Percentiles rank a stretch among this genome's conserved stretches.
These are phyloP conservation scores for Apiospora sp. DNA, from an alignment of 2,329 filamentous ascomycete genomes.

Conservation along the genomic window DNA sequence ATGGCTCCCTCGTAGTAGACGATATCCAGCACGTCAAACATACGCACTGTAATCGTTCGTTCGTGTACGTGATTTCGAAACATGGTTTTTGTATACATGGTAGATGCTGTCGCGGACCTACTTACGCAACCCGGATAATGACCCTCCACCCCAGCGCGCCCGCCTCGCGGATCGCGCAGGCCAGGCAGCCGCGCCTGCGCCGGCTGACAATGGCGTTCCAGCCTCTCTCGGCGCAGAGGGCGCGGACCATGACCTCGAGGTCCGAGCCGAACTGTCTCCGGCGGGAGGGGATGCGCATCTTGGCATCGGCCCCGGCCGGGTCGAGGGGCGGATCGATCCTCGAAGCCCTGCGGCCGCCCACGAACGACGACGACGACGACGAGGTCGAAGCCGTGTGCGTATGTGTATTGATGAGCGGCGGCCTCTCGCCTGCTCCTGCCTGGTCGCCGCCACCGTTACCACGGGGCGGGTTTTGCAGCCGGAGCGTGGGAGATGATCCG, in stretches of 20 bases:
- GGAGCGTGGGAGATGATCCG: slow-evolving; percentile 31
- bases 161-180: slow-evolving; percentile 78
- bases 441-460: slow-evolving; percentile 29
- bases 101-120: background rate
- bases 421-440: background rate
- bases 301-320: slow-evolving; percentile 45
- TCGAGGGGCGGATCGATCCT: slow-evolving; percentile 38
- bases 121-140: slow-evolving; percentile 65
- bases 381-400: slow-evolving; percentile 38
- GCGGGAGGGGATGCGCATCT: slow-evolving; percentile 65
- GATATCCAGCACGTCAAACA: background rate
- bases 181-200: slow-evolving; percentile 72
- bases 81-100: background rate
- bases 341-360: slow-evolving; percentile 32
- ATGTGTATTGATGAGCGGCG: background rate
- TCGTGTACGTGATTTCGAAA: background rate
- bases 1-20: background rate
- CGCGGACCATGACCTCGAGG: slow-evolving; percentile 74
- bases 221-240: slow-evolving; percentile 76
- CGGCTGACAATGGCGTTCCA: slow-evolving; percentile 78
- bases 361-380: slow-evolving; percentile 36
- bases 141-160: slow-evolving; percentile 74
- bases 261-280: slow-evolving; percentile 68
- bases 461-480: slow-evolving; percentile 33
- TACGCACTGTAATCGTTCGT: background rate